Evolutionary conservation across 2,329 filamentous ascomycete species (phyloP).

Genomic region (Penicillium sp.): DNA sequence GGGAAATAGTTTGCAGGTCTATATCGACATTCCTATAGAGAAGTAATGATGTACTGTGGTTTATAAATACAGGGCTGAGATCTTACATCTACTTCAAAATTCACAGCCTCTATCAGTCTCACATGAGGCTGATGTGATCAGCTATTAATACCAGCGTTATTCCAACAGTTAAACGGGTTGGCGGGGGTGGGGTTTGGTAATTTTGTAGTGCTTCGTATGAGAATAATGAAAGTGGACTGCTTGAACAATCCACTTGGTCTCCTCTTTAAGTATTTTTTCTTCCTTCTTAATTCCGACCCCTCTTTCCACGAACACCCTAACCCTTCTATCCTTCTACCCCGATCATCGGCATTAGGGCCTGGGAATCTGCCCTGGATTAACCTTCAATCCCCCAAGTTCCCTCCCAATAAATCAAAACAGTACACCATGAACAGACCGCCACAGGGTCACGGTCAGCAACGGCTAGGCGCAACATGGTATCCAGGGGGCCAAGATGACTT

Average conservation of each 20-base stretch:
- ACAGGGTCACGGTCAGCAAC: slow-evolving; percentile 40
- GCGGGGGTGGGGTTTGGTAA: too few species aligned
- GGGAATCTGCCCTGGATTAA: neutral
- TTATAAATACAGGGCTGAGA: too few species aligned
- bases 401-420: neutral
- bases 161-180: too few species aligned
- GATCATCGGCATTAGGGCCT: neutral
- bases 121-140: neutral
- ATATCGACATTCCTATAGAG: neutral
- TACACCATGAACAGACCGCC: slow-evolving; percentile 37
- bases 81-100: too few species aligned
- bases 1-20: slow-evolving; percentile 11
- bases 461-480: slow-evolving; percentile 61
- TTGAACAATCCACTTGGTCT: neutral
- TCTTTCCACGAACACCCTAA: too few species aligned
- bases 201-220: too few species aligned
- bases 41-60: too few species aligned
- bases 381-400: slow-evolving; percentile 3
- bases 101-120: neutral
- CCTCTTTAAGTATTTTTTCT: neutral
- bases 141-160: too few species aligned
- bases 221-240: neutral
- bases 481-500: slow-evolving; percentile 66
- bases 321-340: neutral
- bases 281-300: neutral